A percentile compares a stretch with the other conserved stretches of the same genome.
These are phyloP conservation scores for Plectosphaerella cucumerina DNA, from an alignment of 2,329 filamentous ascomycete genomes.

Conservation along the genomic window DNA sequence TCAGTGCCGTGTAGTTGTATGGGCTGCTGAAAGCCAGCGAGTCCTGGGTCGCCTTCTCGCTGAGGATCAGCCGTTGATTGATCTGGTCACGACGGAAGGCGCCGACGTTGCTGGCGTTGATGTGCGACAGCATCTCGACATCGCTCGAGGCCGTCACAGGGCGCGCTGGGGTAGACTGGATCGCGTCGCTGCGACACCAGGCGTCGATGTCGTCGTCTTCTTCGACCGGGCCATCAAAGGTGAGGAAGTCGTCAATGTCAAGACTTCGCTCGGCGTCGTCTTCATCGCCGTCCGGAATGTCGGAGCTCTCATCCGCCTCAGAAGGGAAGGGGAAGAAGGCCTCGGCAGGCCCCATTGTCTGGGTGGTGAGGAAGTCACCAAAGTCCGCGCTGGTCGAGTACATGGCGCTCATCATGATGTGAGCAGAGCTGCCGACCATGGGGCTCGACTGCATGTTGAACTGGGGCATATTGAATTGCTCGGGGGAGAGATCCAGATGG, in stretches of 20 bases:
- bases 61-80: slow-evolving; percentile 57
- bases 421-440: slow-evolving; percentile 63
- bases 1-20: slow-evolving; percentile 56
- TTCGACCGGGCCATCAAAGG: slow-evolving; percentile 61
- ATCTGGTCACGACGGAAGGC: slow-evolving; percentile 71
- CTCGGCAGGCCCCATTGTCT: slow-evolving; percentile 69
- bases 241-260: slow-evolving; percentile 69
- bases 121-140: slow-evolving; percentile 50
- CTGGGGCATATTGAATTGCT: slow-evolving; percentile 47
- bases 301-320: slow-evolving; percentile 50
- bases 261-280: slow-evolving; percentile 63
- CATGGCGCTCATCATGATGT: slow-evolving; percentile 76
- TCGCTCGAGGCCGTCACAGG: slow-evolving; percentile 46
- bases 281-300: slow-evolving; percentile 42
- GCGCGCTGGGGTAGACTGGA: slow-evolving; percentile 47
- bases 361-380: slow-evolving; percentile 55
- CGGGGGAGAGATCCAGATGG: slow-evolving; percentile 49
- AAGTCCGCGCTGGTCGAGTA: slow-evolving; percentile 49
- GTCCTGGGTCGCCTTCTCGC: slow-evolving; percentile 57
- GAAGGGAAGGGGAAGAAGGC: slow-evolving; percentile 69
- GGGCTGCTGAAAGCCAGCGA: slow-evolving; percentile 59
- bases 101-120: slow-evolving; percentile 64
- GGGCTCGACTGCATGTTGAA: slow-evolving; percentile 41
- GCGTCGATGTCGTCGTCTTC: slow-evolving; percentile 50
- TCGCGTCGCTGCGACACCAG: slow-evolving; percentile 42